Conservation (phyloP, 345 rosid species). For the Syzygium jambos region DNA sequence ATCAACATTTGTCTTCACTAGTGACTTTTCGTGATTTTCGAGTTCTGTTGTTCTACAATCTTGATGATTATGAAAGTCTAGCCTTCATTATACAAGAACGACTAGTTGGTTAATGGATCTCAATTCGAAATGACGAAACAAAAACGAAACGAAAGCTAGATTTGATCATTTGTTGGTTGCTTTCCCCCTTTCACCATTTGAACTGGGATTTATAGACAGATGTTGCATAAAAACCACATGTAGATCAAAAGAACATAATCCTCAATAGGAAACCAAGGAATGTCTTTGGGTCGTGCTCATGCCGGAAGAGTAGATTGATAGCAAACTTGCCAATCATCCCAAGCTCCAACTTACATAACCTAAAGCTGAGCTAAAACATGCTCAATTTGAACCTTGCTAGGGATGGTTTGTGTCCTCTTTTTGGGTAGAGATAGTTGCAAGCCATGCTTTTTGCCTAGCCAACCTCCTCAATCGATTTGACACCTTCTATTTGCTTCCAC, state of each 20-base stretch:
- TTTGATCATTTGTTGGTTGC: too few relatives aligned
- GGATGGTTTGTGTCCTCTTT: not conserved
- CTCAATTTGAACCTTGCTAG: not conserved
- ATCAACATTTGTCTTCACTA: not conserved
- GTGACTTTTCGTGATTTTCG: not conserved
- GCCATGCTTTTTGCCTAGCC: not conserved
- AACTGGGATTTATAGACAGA: not conserved
- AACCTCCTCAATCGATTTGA: not conserved
- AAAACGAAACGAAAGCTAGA: too few relatives aligned
- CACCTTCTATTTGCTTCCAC: not conserved
- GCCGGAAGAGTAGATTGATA: not conserved
- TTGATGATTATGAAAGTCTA: not conserved
- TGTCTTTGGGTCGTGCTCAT: not conserved
- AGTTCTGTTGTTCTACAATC: accelerated
- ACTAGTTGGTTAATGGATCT: not conserved
- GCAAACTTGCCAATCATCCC: not conserved
- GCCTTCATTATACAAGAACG: not conserved
- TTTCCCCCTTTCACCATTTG: too few relatives aligned
- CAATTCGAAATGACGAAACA: not conserved
- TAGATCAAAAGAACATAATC: not conserved
- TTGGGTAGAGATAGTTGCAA: not conserved
- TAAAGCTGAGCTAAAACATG: not conserved
- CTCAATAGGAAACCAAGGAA: not conserved
- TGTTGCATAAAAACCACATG: not conserved
- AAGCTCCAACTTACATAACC: not conserved